These are phyloP conservation scores for Blakeslea trispora DNA, from an alignment of 371 early-diverging fungal genomes.

Conservation along the genomic window DNA sequence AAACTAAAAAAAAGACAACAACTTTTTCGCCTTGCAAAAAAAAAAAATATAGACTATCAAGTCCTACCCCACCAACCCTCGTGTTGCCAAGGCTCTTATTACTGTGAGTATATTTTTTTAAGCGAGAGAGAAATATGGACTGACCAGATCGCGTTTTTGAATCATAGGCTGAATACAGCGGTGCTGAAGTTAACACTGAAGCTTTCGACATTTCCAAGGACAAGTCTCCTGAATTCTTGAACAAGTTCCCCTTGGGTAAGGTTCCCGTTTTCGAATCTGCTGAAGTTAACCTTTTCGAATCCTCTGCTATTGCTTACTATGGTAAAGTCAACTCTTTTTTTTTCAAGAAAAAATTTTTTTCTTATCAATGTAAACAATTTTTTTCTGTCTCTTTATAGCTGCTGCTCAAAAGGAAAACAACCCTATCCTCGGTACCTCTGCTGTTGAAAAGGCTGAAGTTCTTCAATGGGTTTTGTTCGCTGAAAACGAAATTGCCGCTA, in stretches of 20 bases:
- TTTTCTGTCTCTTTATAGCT: constrained; percentile 41
- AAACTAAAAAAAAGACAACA: too few species aligned
- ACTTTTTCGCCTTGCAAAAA: too few species aligned
- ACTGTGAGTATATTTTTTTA: constrained; percentile 48
- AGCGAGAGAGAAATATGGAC: constrained; percentile 30
- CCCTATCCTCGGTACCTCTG: constrained; percentile 63
- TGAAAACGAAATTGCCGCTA: constrained; percentile 57
- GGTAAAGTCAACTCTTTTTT: too few species aligned
- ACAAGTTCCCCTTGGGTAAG: constrained; percentile 84
- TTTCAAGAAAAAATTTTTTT: too few species aligned
- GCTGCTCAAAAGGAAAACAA: constrained; percentile 66
- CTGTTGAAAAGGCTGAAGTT: constrained; percentile 75
- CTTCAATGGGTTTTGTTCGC: constrained; percentile 78
- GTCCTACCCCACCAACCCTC: constrained; percentile 57
- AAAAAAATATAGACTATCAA: constrained; percentile 44
- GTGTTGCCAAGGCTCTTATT: constrained; percentile 69
- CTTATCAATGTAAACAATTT: not conserved
- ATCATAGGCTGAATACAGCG: constrained; percentile 67
- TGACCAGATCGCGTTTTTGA: constrained; percentile 65
- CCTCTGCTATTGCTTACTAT: constrained; percentile 87
- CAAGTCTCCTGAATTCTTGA: constrained; percentile 70
- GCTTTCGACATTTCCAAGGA: constrained; percentile 69
- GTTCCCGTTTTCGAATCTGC: constrained; percentile 81
- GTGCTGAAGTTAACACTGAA: constrained; percentile 67
- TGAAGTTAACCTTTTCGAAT: constrained; percentile 77